These are phyloP conservation scores for Triticum turgidum DNA, from an alignment of 176 grass and related monocot genomes.

Conservation along the genomic window DNA sequence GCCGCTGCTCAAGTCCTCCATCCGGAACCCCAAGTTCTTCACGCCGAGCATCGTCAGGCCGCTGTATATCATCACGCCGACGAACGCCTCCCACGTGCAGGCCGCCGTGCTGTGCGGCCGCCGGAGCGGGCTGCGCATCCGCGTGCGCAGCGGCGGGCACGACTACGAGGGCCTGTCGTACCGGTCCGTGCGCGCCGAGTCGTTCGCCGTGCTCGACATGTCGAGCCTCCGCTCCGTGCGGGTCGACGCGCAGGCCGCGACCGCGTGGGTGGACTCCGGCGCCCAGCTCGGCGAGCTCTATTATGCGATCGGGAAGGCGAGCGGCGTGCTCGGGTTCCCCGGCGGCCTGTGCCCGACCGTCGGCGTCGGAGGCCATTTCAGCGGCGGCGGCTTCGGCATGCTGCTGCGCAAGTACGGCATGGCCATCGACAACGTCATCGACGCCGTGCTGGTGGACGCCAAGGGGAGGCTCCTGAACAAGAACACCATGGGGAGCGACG, in stretches of 20 bases:
- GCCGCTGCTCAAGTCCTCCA: not conserved
- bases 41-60: not conserved
- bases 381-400: not conserved
- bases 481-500: not conserved
- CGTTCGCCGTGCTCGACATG: constrained; percentile 48
- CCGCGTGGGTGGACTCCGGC: constrained; percentile 68
- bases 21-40: not conserved
- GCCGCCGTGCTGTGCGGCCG: not conserved
- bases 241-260: not conserved
- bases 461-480: not conserved
- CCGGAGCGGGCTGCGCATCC: constrained; percentile 27
- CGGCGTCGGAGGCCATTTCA: not conserved
- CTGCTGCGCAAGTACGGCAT: not conserved
- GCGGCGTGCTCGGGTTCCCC: not conserved
- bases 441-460: not conserved
- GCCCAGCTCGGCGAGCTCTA: not conserved
- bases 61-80: not conserved
- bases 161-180: constrained; percentile 80
- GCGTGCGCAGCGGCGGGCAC: constrained; percentile 67
- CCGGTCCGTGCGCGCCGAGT: constrained; percentile 22
- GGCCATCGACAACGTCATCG: not conserved
- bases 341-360: not conserved
- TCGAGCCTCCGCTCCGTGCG: constrained; percentile 22
- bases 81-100: not conserved
- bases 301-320: not conserved